Percentiles rank a stretch among this genome's conserved stretches.
Evolutionary conservation across 768 basidiomycete genomes (phyloP).

Genomic region (Pholiota conissans): DNA sequence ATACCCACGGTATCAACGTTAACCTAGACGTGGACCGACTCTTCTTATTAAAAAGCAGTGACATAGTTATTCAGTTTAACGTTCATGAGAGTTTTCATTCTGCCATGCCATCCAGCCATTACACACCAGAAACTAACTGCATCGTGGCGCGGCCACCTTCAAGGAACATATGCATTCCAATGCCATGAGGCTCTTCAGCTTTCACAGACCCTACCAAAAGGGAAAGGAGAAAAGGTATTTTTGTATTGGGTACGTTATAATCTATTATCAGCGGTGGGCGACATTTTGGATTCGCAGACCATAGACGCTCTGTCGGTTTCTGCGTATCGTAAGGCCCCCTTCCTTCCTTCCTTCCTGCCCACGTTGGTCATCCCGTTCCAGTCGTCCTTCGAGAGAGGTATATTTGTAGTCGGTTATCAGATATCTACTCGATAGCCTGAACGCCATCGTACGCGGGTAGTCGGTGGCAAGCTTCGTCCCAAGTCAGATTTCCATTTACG

Average conservation of each 20-base stretch:
- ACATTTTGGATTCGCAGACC: neutral
- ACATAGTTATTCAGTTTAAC: neutral
- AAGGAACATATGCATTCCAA: neutral
- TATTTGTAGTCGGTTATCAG: neutral
- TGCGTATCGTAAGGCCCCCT: no score
- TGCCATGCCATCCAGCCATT: no score
- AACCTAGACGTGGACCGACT: neutral
- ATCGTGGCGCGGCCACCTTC: neutral
- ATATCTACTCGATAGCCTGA: slow-evolving; percentile 69
- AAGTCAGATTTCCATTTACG: slow-evolving; percentile 71
- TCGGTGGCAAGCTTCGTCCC: slow-evolving; percentile 71
- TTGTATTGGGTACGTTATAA: neutral
- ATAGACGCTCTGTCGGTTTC: neutral
- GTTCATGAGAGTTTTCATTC: neutral
- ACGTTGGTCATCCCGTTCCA: neutral
- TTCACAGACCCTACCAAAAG: neutral
- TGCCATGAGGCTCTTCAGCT: neutral
- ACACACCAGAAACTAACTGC: neutral
- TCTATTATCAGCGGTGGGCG: neutral
- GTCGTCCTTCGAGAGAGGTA: neutral
- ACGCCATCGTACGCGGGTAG: slow-evolving; percentile 85
- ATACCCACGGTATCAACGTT: neutral
- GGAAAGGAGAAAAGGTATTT: neutral
- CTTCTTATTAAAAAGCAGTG: neutral
- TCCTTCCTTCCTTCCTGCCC: no score